Percentiles rank a stretch among this genome's conserved stretches.
These are phyloP conservation scores for Verticillium longisporum DNA, from an alignment of 2,329 filamentous ascomycete genomes.

Conservation along the genomic window DNA sequence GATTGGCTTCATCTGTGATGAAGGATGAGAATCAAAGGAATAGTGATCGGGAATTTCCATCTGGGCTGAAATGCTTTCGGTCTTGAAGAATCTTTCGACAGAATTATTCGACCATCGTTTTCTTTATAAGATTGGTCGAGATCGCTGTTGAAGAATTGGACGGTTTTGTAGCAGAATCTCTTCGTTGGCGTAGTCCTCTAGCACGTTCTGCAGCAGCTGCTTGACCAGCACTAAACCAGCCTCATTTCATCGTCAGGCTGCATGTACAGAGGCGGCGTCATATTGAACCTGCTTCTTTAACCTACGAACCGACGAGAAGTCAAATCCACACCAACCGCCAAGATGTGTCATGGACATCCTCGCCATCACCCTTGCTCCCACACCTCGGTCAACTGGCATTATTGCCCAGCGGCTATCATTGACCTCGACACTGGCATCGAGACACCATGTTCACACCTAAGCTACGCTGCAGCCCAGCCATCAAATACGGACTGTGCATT, in stretches of 20 bases:
- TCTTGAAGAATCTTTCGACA: not conserved
- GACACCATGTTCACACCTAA: conserved; percentile 40
- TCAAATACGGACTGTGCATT: conserved; percentile 39
- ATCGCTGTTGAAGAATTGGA: not conserved
- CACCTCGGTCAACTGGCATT: conserved; percentile 49
- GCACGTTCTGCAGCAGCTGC: not conserved
- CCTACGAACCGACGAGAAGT: not conserved
- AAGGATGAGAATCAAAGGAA: conserved; percentile 5
- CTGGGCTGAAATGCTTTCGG: conserved; percentile 4
- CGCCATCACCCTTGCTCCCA: conserved; percentile 45
- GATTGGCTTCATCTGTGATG: conserved; percentile 12
- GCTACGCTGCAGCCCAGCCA: conserved; percentile 37
- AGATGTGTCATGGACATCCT: conserved; percentile 50
- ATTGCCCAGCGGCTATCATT: conserved; percentile 41
- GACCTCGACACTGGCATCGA: conserved; percentile 43
- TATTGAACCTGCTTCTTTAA: too few relatives aligned
- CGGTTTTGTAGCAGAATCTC: not conserved
- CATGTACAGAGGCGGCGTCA: too few relatives aligned
- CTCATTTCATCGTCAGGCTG: too few relatives aligned
- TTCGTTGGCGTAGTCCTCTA: not conserved
- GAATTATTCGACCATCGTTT: not conserved
- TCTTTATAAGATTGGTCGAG: not conserved
- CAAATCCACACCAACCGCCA: conserved; percentile 6
- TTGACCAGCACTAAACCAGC: too few relatives aligned
- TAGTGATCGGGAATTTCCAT: conserved; percentile 5